Evolutionary conservation across 345 rosid genomes (phyloP).

Genomic region (Firmiana major): DNA sequence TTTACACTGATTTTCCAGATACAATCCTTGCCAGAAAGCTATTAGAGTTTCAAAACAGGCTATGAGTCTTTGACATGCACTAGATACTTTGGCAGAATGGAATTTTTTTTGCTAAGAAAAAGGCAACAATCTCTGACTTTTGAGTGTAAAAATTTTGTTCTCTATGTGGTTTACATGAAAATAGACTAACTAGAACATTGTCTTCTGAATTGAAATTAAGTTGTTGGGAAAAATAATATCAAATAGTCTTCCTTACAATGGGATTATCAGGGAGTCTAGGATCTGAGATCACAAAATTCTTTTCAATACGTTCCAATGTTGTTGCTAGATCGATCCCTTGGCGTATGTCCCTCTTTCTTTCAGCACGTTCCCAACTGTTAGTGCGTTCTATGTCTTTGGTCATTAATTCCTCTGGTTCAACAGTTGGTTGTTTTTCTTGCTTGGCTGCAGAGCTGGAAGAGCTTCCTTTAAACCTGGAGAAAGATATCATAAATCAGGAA

Average conservation of each 20-base stretch:
- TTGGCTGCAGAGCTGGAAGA: slow-evolving; percentile 38
- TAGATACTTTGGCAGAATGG: no score
- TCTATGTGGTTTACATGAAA: not conserved
- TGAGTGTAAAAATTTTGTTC: not conserved
- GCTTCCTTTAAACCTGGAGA: slow-evolving; percentile 51
- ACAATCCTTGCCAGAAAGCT: not conserved
- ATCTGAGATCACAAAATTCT: slow-evolving; percentile 94
- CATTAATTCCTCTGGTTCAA: slow-evolving; percentile 65
- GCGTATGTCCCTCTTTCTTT: slow-evolving; percentile 79
- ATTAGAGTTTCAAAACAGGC: not conserved
- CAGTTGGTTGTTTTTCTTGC: slow-evolving; percentile 40
- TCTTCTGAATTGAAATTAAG: not conserved
- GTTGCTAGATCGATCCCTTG: slow-evolving; percentile 97
- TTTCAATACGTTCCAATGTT: slow-evolving; percentile 92
- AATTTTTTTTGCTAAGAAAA: not conserved
- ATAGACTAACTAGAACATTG: not conserved
- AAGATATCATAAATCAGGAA: slow-evolving; percentile 11
- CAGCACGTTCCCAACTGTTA: slow-evolving; percentile 61
- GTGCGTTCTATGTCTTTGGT: slow-evolving; percentile 59
- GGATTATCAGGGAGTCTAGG: slow-evolving; percentile 96
- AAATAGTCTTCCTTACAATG: slow-evolving; percentile 54
- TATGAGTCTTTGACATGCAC: not conserved
- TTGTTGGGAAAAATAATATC: not conserved
- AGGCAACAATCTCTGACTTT: not conserved
- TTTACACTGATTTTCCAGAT: not conserved